Conservation (phyloP, 345 rosid genomes). For the Acer campestre region DNA sequence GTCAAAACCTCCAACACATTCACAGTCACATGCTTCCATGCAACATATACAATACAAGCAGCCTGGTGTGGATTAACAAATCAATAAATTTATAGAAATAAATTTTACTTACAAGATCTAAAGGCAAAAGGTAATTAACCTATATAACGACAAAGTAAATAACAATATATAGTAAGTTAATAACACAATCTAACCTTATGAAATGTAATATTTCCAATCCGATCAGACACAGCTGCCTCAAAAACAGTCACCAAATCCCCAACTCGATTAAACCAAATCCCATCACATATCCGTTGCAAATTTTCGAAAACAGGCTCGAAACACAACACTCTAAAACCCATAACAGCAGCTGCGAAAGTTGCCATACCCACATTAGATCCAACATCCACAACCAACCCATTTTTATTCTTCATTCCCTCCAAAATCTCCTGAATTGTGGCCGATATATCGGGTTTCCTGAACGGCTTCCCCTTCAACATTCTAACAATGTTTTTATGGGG, state of each 20-base stretch:
- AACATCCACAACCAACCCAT: slow-evolving; percentile 80
- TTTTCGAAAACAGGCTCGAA: slow-evolving; percentile 95
- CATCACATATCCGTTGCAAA: slow-evolving; percentile 94
- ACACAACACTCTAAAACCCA: slow-evolving; percentile 88
- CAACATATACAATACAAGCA: not conserved
- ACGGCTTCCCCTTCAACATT: slow-evolving; percentile 86
- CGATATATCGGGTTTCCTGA: slow-evolving; percentile 89
- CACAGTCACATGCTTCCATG: not conserved
- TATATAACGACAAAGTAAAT: not conserved
- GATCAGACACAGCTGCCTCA: slow-evolving; percentile 88
- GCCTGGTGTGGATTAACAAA: not conserved
- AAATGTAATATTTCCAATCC: slow-evolving; percentile 75
- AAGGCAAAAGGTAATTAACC: not conserved
- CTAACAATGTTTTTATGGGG: slow-evolving; percentile 96
- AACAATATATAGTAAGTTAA: not conserved
- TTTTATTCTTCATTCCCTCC: slow-evolving; percentile 50
- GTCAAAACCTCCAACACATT: not conserved
- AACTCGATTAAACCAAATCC: slow-evolving; percentile 86
- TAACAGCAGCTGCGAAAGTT: slow-evolving; percentile 86
- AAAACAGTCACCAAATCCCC: slow-evolving; percentile 75
- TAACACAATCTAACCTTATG: slow-evolving; percentile 57
- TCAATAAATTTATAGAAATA: not conserved
- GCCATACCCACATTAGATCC: slow-evolving; percentile 99
- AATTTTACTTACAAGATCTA: too few relatives aligned
- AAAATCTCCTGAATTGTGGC: slow-evolving; percentile 74